Evolutionary conservation across 78 protist species (phyloP).

Genomic region (Protostelium mycophagum): DNA sequence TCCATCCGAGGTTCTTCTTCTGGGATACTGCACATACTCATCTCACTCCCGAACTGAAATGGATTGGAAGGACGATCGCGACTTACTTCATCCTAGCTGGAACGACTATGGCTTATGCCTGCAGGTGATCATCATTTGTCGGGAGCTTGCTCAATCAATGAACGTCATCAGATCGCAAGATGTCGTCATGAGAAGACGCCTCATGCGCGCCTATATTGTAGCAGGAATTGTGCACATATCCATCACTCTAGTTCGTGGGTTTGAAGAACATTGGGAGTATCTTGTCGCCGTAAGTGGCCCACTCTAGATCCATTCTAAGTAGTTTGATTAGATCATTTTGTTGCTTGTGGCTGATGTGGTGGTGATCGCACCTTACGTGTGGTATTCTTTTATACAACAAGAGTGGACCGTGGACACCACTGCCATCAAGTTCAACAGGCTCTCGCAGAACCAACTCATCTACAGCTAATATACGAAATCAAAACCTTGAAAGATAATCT

Average conservation of each 20-base stretch:
- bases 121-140: not conserved
- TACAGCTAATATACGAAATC: too few species aligned
- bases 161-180: not conserved
- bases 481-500: too few species aligned
- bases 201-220: not conserved
- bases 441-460: too few species aligned
- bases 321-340: not conserved
- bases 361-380: not conserved
- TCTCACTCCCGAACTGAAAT: not conserved
- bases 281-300: not conserved
- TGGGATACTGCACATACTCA: not conserved
- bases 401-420: not conserved
- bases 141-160: not conserved
- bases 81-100: not conserved
- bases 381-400: not conserved
- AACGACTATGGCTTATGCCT: not conserved
- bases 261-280: not conserved
- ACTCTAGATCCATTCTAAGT: not conserved
- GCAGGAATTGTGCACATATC: not conserved
- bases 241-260: not conserved
- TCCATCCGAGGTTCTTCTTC: not conserved
- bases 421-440: too few species aligned
- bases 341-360: not conserved
- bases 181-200: not conserved
- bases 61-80: not conserved